Evolutionary conservation across 176 grass and related monocot species (phyloP), one percentile per base, ranked within the genome.

Genomic region (Rhynchospora tenuis): DNA sequence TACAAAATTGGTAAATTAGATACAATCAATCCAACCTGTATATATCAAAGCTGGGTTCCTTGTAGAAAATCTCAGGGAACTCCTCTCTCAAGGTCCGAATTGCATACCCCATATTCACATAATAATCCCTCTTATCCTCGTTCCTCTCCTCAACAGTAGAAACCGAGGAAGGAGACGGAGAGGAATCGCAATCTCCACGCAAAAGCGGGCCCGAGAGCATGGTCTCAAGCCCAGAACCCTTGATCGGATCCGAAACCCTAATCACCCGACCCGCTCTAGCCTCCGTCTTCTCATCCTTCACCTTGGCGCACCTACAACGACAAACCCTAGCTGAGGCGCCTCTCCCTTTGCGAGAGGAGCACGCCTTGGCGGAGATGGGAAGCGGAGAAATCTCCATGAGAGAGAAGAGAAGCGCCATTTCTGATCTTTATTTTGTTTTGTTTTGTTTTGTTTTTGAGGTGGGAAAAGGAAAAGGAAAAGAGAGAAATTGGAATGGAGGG

Each of bases 1-100:
- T 63, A 59, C 10, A 61, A 63, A 59, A 33, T 54, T 8, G 0
- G 10, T 24, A 24, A 75, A 79, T 61, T 64, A 27, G 73, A 84
- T 7, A 38, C 1, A 38, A 69, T 16, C 12, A 26, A 9, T 59
- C 77, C 31, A 65, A 98, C 96, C 96, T 95, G 79, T 93, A 99
- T 27, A 99, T 91, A 81, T 95, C 93, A 74, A 95, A 93, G 75
- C 61, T 90, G 56, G 89, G 96, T 62, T 93, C 96, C 44, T 91
- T 88, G 73, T 64, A 83, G 75, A 99, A 91, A 7, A 91, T 88
- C 51, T 90, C 86, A 29, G 93, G 89, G 61, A 99, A 89, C 59
- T 99, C 96, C 86, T 99, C 96, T 84, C 96, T 85, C 64, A 99
- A 85, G 22, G 93, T 93, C 59, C 96, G 91, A 88, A 99, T 95